phyloP scores from a whole-genome alignment of 225 moss, liverwort and hornwort genomes.

The Marchantia polymorpha region DNA sequence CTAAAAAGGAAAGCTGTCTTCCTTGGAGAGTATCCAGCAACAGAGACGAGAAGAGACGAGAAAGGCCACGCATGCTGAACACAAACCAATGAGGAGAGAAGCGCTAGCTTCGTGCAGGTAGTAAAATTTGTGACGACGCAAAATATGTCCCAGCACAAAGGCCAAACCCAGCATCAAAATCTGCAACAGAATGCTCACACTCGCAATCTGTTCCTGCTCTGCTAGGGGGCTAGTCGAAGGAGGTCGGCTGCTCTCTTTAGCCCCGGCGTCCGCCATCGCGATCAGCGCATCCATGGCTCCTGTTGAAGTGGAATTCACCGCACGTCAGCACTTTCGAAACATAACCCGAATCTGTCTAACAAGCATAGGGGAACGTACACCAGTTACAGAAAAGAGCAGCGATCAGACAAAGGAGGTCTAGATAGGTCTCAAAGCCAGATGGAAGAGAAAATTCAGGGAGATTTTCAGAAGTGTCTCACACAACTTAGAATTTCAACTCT shows the following conservation, averaged over 20 bases:
- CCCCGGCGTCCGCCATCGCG: constrained; percentile 30
- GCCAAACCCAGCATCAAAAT: constrained; percentile 95
- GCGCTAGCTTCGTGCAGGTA: constrained; percentile 96
- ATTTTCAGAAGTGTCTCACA: neutral
- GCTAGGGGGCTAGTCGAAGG: constrained; percentile 23
- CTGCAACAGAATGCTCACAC: constrained; percentile 93
- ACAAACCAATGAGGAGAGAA: constrained; percentile 80
- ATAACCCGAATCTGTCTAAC: no score
- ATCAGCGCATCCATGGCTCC: constrained; percentile 24
- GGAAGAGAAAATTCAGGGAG: no score
- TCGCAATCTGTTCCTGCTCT: constrained; percentile 92
- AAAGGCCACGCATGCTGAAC: constrained; percentile 21
- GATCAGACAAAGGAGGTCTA: no score
- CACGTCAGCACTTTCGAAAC: neutral
- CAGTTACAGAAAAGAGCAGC: no score
- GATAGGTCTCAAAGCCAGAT: no score
- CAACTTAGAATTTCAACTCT: neutral
- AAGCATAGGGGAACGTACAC: no score
- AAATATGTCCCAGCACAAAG: constrained; percentile 86
- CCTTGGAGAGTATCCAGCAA: neutral
- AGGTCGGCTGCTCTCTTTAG: constrained; percentile 7
- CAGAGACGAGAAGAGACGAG: neutral
- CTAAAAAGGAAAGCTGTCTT: neutral
- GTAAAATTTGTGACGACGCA: constrained; percentile 94
- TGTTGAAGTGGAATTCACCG: neutral